These are phyloP conservation scores for Vitis amurensis DNA, from an alignment of 164 flowering plant species.

Conservation along the genomic window DNA sequence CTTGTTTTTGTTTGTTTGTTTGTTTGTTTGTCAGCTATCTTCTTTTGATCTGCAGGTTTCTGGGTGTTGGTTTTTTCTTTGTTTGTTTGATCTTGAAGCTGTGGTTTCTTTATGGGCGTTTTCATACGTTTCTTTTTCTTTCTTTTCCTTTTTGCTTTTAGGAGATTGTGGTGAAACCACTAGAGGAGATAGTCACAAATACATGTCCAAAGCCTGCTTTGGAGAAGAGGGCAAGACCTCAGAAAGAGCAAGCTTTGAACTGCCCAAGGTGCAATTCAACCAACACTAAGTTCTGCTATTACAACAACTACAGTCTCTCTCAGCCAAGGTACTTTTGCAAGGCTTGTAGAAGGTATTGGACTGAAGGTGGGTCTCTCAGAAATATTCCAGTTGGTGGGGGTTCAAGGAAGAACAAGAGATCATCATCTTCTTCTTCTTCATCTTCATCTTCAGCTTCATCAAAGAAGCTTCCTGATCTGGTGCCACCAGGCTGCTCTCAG, in stretches of 20 bases:
- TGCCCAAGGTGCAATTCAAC: constrained; percentile 97
- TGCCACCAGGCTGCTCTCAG: constrained; percentile 14
- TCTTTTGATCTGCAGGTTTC: neutral
- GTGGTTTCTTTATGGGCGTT: neutral
- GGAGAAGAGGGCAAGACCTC: constrained; percentile 70
- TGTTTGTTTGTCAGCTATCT: constrained; percentile 19
- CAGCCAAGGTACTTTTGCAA: constrained; percentile 97
- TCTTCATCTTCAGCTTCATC: constrained; percentile 27
- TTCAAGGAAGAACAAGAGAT: constrained; percentile 82
- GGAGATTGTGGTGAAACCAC: constrained; percentile 86
- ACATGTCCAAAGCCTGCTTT: constrained; percentile 46
- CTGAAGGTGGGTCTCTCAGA: constrained; percentile 91
- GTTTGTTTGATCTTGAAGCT: neutral
- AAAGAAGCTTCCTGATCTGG: constrained; percentile 38
- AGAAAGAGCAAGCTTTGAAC: constrained; percentile 71
- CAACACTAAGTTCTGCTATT: constrained; percentile 94
- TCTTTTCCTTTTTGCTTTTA: constrained; percentile 17
- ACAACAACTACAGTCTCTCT: constrained; percentile 97
- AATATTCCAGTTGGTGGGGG: constrained; percentile 98
- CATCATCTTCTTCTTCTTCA: constrained; percentile 28
- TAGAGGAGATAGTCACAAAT: constrained; percentile 65
- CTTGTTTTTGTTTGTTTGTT: constrained; percentile 35
- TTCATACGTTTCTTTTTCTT: neutral
- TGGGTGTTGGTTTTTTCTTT: neutral
- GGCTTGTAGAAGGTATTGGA: constrained; percentile 95